These are phyloP conservation scores for Hymenoscyphus infarciens DNA, from an alignment of 2,329 filamentous ascomycete genomes.

Conservation along the genomic window DNA sequence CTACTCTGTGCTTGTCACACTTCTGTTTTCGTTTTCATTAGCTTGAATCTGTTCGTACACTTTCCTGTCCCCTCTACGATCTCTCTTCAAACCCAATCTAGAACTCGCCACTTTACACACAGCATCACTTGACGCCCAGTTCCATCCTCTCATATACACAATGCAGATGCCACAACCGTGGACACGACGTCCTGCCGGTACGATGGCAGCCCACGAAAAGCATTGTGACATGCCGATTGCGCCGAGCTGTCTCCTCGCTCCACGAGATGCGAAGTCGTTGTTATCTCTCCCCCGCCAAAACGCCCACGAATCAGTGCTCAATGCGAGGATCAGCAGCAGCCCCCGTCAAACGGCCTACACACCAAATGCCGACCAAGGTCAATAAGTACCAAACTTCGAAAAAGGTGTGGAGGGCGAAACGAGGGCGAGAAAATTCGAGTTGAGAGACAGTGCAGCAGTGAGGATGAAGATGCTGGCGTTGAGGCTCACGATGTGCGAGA, in stretches of 20 bases:
- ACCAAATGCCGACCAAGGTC: slow-evolving; percentile 9
- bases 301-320: slow-evolving; percentile 20
- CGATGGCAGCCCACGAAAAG: neutral
- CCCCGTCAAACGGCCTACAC: slow-evolving; percentile 14
- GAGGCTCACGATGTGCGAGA: slow-evolving; percentile 10
- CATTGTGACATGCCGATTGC: neutral
- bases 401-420: slow-evolving; percentile 13
- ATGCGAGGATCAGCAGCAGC: slow-evolving; percentile 9
- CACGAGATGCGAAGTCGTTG: slow-evolving; percentile 12
- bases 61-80: neutral
- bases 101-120: neutral
- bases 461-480: neutral
- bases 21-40: neutral
- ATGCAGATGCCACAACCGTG: neutral
- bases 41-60: neutral
- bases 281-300: slow-evolving; percentile 21
- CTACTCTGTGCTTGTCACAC: slow-evolving; percentile 2
- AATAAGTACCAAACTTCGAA: neutral
- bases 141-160: neutral
- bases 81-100: neutral
- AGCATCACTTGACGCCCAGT: neutral
- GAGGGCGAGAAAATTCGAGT: slow-evolving; percentile 5
- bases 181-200: neutral
- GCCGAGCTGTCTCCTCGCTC: slow-evolving; percentile 23
- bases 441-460: slow-evolving; percentile 5